Evolutionary conservation across 495 filamentous ascomycete genomes (phyloP).

Genomic region (Talaromyces trachyspermus): DNA sequence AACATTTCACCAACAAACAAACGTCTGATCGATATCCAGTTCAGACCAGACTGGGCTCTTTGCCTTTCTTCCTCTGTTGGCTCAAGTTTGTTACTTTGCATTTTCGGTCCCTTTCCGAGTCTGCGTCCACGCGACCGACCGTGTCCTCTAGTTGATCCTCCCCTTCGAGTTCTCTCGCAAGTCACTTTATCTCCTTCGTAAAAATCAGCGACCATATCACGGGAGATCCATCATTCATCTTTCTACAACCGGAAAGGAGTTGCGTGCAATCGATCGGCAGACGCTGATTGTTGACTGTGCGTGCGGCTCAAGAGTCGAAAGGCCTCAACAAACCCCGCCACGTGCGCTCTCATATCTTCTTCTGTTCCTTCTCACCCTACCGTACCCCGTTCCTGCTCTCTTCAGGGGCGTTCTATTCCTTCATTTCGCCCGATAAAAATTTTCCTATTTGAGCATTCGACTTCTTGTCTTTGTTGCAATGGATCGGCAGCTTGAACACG

Average conservation of each 20-base stretch:
- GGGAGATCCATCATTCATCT: not conserved
- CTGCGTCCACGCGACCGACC: not conserved
- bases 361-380: not conserved
- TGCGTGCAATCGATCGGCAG: not conserved
- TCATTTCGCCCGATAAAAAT: no score
- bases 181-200: not conserved
- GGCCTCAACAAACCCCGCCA: not conserved
- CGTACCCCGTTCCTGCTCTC: not conserved
- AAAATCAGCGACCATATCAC: not conserved
- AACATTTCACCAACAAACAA: no score
- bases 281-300: not conserved
- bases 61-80: no score
- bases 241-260: not conserved
- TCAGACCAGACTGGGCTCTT: no score
- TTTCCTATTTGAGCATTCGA: no score
- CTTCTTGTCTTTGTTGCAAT: no score
- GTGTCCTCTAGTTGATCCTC: not conserved
- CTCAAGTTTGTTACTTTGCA: no score
- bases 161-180: not conserved
- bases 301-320: constrained; percentile 1
- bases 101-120: no score
- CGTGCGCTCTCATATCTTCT: not conserved
- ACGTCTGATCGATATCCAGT: no score
- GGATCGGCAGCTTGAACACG: constrained; percentile 50
- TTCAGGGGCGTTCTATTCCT: not conserved